Evolutionary conservation across 225 moss, liverwort and hornwort genomes (phyloP).

Genomic region (Polytrichum formosum): DNA sequence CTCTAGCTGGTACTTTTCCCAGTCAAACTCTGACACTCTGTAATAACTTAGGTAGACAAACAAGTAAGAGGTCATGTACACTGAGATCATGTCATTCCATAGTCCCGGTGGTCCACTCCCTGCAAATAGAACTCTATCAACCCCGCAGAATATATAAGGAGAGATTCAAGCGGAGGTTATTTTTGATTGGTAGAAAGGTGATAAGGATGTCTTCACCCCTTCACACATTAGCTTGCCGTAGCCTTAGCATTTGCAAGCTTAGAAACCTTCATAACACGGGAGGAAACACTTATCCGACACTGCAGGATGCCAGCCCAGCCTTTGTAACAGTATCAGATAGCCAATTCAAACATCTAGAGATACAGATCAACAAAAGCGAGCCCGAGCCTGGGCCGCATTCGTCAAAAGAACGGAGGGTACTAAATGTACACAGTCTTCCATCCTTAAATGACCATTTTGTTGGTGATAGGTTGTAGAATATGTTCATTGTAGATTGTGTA

Average conservation of each 20-base stretch:
- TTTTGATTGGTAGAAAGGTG: background rate
- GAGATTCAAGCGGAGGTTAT: background rate
- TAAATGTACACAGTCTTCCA: background rate
- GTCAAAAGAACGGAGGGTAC: background rate
- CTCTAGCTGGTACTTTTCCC: background rate
- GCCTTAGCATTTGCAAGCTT: background rate
- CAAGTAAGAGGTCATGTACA: background rate
- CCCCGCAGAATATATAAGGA: background rate
- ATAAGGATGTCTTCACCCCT: background rate
- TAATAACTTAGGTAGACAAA: background rate
- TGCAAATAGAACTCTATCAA: background rate
- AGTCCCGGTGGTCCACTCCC: background rate
- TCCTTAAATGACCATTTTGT: background rate
- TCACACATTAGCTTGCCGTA: background rate
- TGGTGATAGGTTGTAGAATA: background rate
- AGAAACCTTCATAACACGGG: conserved; percentile 1
- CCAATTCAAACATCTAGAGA: background rate
- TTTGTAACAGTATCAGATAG: conserved; percentile 2
- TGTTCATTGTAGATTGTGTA: background rate
- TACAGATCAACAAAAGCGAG: background rate
- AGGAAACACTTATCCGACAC: background rate
- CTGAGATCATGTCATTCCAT: background rate
- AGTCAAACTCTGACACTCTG: background rate
- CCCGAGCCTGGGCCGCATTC: background rate
- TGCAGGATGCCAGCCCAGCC: background rate